Evolutionary conservation across 2,329 filamentous ascomycete genomes (phyloP).

Genomic region (Diplodia intermedia): DNA sequence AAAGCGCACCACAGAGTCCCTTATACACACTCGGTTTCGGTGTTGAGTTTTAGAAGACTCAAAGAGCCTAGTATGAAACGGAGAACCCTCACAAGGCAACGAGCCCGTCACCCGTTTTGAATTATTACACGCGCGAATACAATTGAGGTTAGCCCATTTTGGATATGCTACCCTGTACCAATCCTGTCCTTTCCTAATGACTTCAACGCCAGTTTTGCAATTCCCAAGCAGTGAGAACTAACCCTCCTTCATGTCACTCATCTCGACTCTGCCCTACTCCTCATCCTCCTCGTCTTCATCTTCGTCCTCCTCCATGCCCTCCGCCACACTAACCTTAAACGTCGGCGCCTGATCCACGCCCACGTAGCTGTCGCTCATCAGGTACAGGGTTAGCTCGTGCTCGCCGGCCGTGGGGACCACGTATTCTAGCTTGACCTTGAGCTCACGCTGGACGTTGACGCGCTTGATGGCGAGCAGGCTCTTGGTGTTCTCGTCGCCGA

Average conservation of each 20-base stretch:
- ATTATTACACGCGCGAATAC: not conserved
- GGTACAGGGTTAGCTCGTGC: conserved; percentile 86
- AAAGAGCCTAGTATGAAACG: no score
- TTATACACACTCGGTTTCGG: no score
- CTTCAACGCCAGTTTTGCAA: not conserved
- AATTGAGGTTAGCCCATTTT: not conserved
- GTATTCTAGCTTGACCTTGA: conserved; percentile 85
- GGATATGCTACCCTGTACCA: not conserved
- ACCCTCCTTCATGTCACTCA: no score
- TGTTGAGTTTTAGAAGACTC: no score
- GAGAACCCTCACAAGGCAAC: no score
- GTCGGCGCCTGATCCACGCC: conserved; percentile 95
- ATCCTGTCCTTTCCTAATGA: not conserved
- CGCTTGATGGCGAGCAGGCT: conserved; percentile 92
- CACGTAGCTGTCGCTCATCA: conserved; percentile 97
- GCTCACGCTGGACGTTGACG: conserved; percentile 79
- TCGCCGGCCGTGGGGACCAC: conserved; percentile 83
- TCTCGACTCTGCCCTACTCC: not conserved
- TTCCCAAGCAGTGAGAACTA: not conserved
- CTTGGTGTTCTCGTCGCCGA: conserved; percentile 89
- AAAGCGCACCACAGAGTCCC: not conserved
- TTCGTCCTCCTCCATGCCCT: conserved; percentile 94
- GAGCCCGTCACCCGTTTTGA: not conserved
- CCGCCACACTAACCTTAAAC: conserved; percentile 83
- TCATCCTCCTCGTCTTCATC: conserved; percentile 73